Conservation (phyloP, 1,284 basidiomycete genomes). For the Boletellus sp. region DNA sequence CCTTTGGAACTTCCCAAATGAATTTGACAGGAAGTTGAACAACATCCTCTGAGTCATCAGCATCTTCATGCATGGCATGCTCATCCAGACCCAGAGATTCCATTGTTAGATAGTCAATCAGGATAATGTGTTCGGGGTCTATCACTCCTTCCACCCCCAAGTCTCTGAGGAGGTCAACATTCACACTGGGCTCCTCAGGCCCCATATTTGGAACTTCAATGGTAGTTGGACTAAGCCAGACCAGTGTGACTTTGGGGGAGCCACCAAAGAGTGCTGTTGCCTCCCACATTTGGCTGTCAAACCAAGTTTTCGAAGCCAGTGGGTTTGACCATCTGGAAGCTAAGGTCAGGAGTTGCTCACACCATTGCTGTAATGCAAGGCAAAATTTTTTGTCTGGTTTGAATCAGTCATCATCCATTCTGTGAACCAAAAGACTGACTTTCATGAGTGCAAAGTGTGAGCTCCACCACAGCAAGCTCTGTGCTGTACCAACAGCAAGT, state of each 20-base stretch:
- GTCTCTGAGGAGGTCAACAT: neutral
- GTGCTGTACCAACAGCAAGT: conserved; percentile 9
- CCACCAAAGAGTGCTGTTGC: neutral
- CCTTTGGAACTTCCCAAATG: no score
- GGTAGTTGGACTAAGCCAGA: neutral
- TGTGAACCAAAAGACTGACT: neutral
- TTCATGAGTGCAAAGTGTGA: neutral
- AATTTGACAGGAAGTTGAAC: no score
- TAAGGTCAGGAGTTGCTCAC: neutral
- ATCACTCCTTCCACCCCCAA: no score
- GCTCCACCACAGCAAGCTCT: neutral
- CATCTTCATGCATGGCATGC: no score
- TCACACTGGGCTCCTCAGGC: neutral
- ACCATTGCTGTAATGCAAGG: neutral
- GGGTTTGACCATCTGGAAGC: neutral
- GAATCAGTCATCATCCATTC: no score
- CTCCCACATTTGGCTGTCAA: neutral
- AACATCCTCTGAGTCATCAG: no score
- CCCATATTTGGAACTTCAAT: neutral
- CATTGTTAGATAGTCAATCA: neutral
- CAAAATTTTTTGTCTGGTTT: neutral
- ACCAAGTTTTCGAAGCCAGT: neutral
- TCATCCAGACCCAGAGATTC: no score
- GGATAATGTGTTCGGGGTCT: neutral
- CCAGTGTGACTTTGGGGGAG: neutral